Conservation (phyloP, 768 basidiomycete species). For the Xerocomus brunneocitrinus region DNA sequence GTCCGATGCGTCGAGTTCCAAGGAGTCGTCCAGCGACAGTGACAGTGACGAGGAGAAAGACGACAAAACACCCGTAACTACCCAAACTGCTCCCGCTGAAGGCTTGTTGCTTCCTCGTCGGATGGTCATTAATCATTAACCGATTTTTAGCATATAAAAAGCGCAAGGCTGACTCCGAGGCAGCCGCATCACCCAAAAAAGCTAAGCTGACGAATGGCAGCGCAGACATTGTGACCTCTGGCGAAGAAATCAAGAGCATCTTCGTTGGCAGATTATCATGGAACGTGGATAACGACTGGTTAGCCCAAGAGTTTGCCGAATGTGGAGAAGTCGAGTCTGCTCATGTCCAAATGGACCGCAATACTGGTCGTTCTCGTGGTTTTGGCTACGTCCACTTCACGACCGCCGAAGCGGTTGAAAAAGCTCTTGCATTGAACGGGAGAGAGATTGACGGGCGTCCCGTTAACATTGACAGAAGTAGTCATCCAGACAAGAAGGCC, state of each 20-base stretch:
- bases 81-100: conserved; percentile 39
- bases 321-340: conserved; percentile 90
- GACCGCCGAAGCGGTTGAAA: conserved; percentile 65
- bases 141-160: conserved; percentile 43
- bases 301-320: conserved; percentile 82
- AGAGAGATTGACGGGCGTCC: conserved; percentile 90
- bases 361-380: conserved; percentile 76
- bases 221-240: conserved; percentile 30
- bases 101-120: conserved; percentile 28
- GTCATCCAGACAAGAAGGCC: conserved; percentile 51
- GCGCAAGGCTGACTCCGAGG: conserved; percentile 73
- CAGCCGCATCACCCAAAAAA: conserved; percentile 69
- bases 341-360: conserved; percentile 81
- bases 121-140: conserved; percentile 2
- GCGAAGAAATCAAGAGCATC: conserved; percentile 59
- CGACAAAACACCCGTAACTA: conserved; percentile 29
- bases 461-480: conserved; percentile 80
- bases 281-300: conserved; percentile 96
- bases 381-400: conserved; percentile 83
- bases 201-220: conserved; percentile 64
- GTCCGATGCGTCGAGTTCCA: conserved; percentile 4
- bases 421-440: conserved; percentile 76
- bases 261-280: conserved; percentile 94
- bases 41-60: conserved; percentile 6
- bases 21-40: conserved; percentile 8